A percentile compares a stretch with the other conserved stretches of the same genome.
These are phyloP conservation scores for Aspergillus caelatus DNA, from an alignment of 2,329 filamentous ascomycete species.

Conservation along the genomic window DNA sequence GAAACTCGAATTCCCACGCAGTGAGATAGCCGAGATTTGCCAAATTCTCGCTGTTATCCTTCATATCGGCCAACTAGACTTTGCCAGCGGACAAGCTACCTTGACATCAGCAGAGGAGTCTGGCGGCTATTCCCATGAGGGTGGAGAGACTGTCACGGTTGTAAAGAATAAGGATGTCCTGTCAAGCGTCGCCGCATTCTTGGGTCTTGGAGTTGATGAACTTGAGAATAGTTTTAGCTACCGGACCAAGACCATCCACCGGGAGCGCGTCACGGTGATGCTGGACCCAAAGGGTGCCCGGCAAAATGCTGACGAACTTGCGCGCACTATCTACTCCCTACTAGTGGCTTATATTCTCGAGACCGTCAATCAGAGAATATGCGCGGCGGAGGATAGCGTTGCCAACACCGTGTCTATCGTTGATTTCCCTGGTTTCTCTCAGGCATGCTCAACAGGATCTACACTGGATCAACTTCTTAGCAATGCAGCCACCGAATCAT, in stretches of 20 bases:
- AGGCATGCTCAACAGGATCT: conserved; percentile 79
- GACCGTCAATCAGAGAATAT: conserved; percentile 85
- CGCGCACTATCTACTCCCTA: conserved; percentile 88
- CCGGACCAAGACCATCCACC: conserved; percentile 94
- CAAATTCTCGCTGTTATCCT: conserved; percentile 91
- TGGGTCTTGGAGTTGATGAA: conserved; percentile 79
- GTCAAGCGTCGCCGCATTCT: conserved; percentile 85
- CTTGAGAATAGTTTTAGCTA: conserved; percentile 89
- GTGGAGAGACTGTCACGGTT: conserved; percentile 78
- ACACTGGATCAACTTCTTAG: conserved; percentile 89
- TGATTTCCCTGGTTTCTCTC: conserved; percentile 94
- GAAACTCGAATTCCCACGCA: conserved; percentile 89
- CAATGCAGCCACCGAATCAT: conserved; percentile 87
- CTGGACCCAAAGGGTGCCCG: conserved; percentile 88
- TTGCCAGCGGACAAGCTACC: conserved; percentile 79
- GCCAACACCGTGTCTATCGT: conserved; percentile 93
- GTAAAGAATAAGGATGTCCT: conserved; percentile 95
- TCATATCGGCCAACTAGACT: conserved; percentile 97
- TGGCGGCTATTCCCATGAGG: conserved; percentile 94
- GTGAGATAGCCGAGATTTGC: conserved; percentile 95
- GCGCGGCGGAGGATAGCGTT: conserved; percentile 82
- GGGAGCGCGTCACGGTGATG: conserved; percentile 98
- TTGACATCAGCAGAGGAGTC: conserved; percentile 83
- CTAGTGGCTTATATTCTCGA: conserved; percentile 94
- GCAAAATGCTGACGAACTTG: conserved; percentile 90